These are phyloP conservation scores for Crithidia bombi DNA, from an alignment of 208 protist species.

Conservation along the genomic window DNA sequence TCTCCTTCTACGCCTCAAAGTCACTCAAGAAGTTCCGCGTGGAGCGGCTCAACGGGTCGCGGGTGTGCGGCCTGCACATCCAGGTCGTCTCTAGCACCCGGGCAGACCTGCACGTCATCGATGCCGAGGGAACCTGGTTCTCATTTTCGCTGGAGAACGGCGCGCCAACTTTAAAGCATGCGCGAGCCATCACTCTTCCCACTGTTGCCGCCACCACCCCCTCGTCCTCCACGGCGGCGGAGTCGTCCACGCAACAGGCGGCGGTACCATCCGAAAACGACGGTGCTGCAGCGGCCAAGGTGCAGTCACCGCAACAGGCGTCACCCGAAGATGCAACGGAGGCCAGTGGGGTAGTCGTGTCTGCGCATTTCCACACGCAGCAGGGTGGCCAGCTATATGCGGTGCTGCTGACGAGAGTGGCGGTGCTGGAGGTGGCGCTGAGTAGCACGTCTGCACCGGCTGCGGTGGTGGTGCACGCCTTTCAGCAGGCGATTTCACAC, in stretches of 20 bases:
- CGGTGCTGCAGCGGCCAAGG: neutral
- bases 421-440: conserved; percentile 59
- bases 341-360: conserved; percentile 7
- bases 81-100: conserved; percentile 15
- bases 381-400: conserved; percentile 53
- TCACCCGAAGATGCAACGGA: neutral
- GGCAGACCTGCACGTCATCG: conserved; percentile 71
- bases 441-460: neutral
- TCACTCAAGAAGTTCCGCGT: conserved; percentile 86
- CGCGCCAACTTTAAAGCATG: conserved; percentile 15
- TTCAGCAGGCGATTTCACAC: conserved; percentile 28
- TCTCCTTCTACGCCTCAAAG: conserved; percentile 82
- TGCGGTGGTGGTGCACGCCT: conserved; percentile 46
- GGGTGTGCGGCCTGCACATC: conserved; percentile 66
- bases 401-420: conserved; percentile 60
- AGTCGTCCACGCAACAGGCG: neutral
- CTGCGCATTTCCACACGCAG: conserved; percentile 52
- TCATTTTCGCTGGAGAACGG: conserved; percentile 51
- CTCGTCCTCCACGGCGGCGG: neutral
- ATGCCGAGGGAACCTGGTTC: conserved; percentile 75
- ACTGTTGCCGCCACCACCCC: neutral
- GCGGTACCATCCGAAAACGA: neutral
- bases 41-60: conserved; percentile 72
- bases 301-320: neutral
- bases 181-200: conserved; percentile 23